These are phyloP conservation scores for Choanephora cucurbitarum DNA, from an alignment of 371 early-diverging fungal genomes.

Conservation along the genomic window DNA sequence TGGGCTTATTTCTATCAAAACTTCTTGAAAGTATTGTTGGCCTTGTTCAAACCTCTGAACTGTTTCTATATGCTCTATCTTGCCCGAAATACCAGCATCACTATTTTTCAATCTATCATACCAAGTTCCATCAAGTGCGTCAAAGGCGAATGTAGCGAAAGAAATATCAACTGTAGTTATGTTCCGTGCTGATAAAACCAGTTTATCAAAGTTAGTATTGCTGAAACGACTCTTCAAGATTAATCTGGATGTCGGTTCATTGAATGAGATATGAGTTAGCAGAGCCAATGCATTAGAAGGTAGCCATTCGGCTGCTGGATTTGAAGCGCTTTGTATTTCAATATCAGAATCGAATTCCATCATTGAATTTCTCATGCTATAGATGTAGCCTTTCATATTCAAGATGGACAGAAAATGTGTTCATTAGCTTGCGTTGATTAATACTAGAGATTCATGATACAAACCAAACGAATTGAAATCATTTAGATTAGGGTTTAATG, in stretches of 20 bases:
- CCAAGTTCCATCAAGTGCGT: neutral
- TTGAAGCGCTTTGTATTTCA: neutral
- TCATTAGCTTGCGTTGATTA: no score
- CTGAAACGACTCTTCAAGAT: conserved; percentile 8
- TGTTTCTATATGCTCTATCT: neutral
- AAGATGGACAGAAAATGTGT: neutral
- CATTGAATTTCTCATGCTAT: conserved; percentile 9
- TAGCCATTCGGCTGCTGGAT: neutral
- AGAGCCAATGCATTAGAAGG: conserved; percentile 1
- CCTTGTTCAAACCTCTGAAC: neutral
- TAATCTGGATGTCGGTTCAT: conserved; percentile 2
- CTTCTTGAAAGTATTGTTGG: neutral
- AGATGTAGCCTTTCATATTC: conserved; percentile 11
- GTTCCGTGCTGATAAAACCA: neutral
- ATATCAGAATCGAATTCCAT: conserved; percentile 12
- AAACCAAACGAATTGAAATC: conserved; percentile 8
- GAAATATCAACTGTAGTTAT: neutral
- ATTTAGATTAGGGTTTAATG: neutral
- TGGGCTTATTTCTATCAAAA: conserved; percentile 8
- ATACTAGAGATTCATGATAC: neutral
- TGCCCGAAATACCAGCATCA: conserved; percentile 1
- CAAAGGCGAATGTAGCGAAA: conserved; percentile 3
- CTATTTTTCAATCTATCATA: neutral
- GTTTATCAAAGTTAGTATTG: neutral
- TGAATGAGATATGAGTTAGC: conserved; percentile 4